Evolutionary conservation across 108 stramenopile genomes (phyloP).

Genomic region (Chaetoceros tenuissimus): DNA sequence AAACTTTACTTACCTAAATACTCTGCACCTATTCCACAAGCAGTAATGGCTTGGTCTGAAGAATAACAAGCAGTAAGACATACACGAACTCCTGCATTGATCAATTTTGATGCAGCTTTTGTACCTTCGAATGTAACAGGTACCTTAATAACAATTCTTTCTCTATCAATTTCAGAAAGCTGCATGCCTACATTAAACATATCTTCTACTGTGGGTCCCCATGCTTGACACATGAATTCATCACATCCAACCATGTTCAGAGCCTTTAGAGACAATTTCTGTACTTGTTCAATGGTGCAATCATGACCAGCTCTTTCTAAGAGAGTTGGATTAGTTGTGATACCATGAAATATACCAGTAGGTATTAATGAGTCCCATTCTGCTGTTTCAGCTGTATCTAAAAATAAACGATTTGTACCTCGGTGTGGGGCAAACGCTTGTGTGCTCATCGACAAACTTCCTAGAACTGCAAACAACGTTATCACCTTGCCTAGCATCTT

Average conservation of each 20-base stretch:
- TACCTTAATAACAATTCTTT: slow-evolving; percentile 59
- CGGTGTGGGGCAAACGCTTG: slow-evolving; percentile 17
- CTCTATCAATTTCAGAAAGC: slow-evolving; percentile 23
- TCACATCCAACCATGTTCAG: slow-evolving; percentile 12
- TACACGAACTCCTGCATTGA: slow-evolving; percentile 38
- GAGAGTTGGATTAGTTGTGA: slow-evolving; percentile 60
- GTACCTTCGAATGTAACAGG: slow-evolving; percentile 44
- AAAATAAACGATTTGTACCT: slow-evolving; percentile 43
- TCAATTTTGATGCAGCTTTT: slow-evolving; percentile 42
- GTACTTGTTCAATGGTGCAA: slow-evolving; percentile 42
- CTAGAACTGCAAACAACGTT: too few relatives aligned
- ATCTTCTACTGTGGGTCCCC: slow-evolving; percentile 45
- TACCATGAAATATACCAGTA: slow-evolving; percentile 54
- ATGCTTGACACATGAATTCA: slow-evolving; percentile 71
- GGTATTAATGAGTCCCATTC: slow-evolving; percentile 52
- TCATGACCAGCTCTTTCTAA: slow-evolving; percentile 39
- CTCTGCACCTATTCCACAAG: slow-evolving; percentile 47
- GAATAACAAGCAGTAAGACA: slow-evolving; percentile 65
- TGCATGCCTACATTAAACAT: slow-evolving; percentile 49
- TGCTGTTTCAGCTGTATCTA: slow-evolving; percentile 46
- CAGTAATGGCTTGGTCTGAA: slow-evolving; percentile 51
- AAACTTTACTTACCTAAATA: slow-evolving; percentile 29
- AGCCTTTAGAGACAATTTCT: slow-evolving; percentile 27
- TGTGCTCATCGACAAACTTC: too few relatives aligned
- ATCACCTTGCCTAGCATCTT: too few relatives aligned